phyloP scores from a whole-genome alignment of 176 grass and related monocot species.

The Avena insularis region DNA sequence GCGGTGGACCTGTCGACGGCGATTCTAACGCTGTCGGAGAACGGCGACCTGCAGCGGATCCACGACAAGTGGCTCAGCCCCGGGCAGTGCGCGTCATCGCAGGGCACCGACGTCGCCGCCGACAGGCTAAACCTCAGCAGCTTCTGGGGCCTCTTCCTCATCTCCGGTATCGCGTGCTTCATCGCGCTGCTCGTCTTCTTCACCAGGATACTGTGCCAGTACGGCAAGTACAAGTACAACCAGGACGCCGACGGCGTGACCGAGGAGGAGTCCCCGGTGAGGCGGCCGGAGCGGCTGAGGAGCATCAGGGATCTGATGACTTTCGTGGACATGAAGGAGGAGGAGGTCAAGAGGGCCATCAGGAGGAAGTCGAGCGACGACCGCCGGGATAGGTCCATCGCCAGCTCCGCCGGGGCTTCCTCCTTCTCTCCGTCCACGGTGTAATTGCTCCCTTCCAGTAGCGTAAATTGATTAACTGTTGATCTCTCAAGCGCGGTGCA shows the following conservation, averaged over 20 bases:
- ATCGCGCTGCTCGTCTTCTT: constrained; percentile 68
- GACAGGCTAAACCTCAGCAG: constrained; percentile 61
- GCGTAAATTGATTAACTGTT: background rate
- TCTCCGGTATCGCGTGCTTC: constrained; percentile 70
- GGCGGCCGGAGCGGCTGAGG: constrained; percentile 45
- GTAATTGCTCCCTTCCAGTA: background rate
- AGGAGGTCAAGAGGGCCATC: constrained; percentile 68
- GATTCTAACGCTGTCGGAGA: constrained; percentile 90
- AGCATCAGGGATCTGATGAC: constrained; percentile 75
- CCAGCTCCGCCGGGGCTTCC: constrained; percentile 11
- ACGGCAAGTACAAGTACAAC: constrained; percentile 60
- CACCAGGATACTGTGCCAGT: constrained; percentile 69
- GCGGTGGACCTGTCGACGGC: constrained; percentile 92
- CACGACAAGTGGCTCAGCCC: constrained; percentile 89
- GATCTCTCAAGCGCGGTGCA: background rate
- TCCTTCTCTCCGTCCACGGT: constrained; percentile 26
- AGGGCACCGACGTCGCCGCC: constrained; percentile 18
- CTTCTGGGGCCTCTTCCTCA: constrained; percentile 94
- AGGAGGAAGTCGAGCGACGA: constrained; percentile 53
- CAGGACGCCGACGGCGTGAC: background rate
- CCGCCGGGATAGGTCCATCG: constrained; percentile 41
- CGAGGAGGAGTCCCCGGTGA: constrained; percentile 28
- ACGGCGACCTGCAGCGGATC: constrained; percentile 90
- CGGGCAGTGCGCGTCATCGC: constrained; percentile 44
- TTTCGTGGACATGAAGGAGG: constrained; percentile 92